Evolutionary conservation across 805 yeast species (phyloP), one percentile per base, ranked within the genome.

Genomic region (Ogataea corticis): DNA sequence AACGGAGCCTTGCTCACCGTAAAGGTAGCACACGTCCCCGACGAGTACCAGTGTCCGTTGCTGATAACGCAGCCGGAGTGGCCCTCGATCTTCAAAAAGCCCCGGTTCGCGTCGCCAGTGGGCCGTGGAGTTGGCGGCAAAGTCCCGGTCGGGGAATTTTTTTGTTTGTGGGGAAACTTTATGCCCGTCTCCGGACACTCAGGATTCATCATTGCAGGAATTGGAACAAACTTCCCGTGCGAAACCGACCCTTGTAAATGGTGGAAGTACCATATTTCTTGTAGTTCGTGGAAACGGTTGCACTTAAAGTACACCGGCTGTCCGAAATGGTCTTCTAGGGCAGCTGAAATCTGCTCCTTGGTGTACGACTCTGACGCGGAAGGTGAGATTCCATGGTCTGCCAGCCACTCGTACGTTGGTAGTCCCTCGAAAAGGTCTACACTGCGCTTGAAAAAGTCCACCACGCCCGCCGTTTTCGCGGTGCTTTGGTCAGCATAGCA

Each of bases 11-110:
- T 74, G 27, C 65, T 58, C 19, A 86, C 56, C 19, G 73, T 73
- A 67, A 74, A 91, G 4, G 85, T 80, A 4, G 97, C 98, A 65
- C 97, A 92, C 0, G 94, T 80, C 1, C 97, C 97, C 14, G 75
- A 72, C 4, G 76, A 61, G 67, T 84, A 87, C 94, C 96, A 91
- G 53, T 80, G 77, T 3, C 99, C 99, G 58, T 80, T 86, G 49
- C 86, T 79, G 58, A 91, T 92, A 47, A 92, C 68, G 66, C 96
- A 88, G 9, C 96, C 96, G 4, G 65, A 51, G 46, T 82, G 76
- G 33, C 68, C 77, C 15, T 73, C 60, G 12, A 80, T 66, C 42
- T 69, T 73, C 37, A 87, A 58, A 55, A 64, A 71, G 1, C 88
- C 90, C 38, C 61, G 44, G 16, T 59, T 56, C 3, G 48, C 52